Conservation (phyloP, 2,329 filamentous ascomycete genomes). For the Amylocarpus encephaloides region DNA sequence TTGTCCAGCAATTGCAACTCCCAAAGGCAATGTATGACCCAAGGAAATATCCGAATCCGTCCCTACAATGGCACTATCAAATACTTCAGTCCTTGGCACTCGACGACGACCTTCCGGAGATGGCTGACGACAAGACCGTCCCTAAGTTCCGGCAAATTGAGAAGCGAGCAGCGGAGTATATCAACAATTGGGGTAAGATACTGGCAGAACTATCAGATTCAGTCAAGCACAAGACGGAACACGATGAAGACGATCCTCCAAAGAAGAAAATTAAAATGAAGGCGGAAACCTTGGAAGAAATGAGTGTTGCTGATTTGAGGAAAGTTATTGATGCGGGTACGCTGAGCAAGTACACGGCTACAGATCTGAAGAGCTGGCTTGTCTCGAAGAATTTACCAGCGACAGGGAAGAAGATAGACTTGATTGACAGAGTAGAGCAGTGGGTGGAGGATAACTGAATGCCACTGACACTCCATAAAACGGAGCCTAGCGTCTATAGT, state of each 20-base stretch:
- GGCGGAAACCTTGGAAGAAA: slow-evolving; percentile 12
- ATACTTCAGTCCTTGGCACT: slow-evolving; percentile 88
- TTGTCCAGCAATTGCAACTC: slow-evolving; percentile 71
- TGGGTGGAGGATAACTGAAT: slow-evolving; percentile 22
- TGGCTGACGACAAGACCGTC: slow-evolving; percentile 67
- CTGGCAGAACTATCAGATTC: slow-evolving; percentile 46
- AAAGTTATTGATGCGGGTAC: slow-evolving; percentile 9
- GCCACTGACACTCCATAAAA: no score
- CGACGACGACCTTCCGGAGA: slow-evolving; percentile 78
- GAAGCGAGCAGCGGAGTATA: slow-evolving; percentile 75
- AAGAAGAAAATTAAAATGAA: slow-evolving; percentile 16
- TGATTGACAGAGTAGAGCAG: slow-evolving; percentile 22
- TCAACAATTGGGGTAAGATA: slow-evolving; percentile 68
- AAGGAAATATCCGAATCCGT: slow-evolving; percentile 80
- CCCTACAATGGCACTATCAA: slow-evolving; percentile 94
- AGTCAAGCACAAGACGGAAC: slow-evolving; percentile 38
- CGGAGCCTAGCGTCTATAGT: no score
- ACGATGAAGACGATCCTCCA: slow-evolving; percentile 34
- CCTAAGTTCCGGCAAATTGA: slow-evolving; percentile 83
- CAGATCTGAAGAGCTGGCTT: slow-evolving; percentile 23
- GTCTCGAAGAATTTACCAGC: slow-evolving; percentile 17
- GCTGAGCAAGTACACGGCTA: slow-evolving; percentile 18
- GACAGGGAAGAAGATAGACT: slow-evolving; percentile 25
- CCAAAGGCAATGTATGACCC: slow-evolving; percentile 83
- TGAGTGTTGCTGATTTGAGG: slow-evolving; percentile 21